Percentiles rank a stretch among this genome's conserved stretches.
These are phyloP conservation scores for Cystobasidium slooffiae DNA, from an alignment of 1,284 basidiomycete species.

Conservation along the genomic window DNA sequence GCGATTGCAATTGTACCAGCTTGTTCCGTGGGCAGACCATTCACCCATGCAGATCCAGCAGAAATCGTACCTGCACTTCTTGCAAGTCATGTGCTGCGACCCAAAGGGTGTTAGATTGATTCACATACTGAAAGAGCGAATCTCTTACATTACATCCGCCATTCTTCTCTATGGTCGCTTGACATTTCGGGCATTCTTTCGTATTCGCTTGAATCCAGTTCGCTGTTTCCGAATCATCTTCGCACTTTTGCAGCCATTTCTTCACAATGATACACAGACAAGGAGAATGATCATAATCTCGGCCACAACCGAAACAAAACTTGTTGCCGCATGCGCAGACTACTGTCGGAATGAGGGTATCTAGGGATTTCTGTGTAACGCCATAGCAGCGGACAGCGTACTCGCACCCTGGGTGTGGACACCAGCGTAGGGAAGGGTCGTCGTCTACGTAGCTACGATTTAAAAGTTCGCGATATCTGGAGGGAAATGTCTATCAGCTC, in stretches of 20 bases:
- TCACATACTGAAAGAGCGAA: background rate
- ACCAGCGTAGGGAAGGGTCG: conserved; percentile 84
- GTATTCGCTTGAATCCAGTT: conserved; percentile 99
- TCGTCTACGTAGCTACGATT: conserved; percentile 89
- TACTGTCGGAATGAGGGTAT: conserved; percentile 85
- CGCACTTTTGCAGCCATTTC: conserved; percentile 96
- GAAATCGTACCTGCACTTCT: conserved; percentile 92
- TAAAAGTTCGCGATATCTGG: conserved; percentile 77
- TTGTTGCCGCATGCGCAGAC: conserved; percentile 72
- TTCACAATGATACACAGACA: conserved; percentile 85
- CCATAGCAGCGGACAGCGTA: conserved; percentile 87
- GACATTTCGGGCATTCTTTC: conserved; percentile 93
- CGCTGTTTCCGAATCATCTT: conserved; percentile 95
- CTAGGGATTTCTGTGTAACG: conserved; percentile 64
- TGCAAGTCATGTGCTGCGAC: conserved; percentile 94
- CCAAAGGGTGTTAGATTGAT: background rate
- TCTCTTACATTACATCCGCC: conserved; percentile 85
- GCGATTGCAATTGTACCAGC: conserved; percentile 97
- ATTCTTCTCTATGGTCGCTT: conserved; percentile 98
- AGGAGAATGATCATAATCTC: conserved; percentile 86
- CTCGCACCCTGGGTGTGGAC: conserved; percentile 69
- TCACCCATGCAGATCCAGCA: conserved; percentile 74
- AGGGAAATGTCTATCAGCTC: conserved; percentile 24
- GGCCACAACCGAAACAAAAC: conserved; percentile 89
- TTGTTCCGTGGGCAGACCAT: conserved; percentile 96